Evolutionary conservation across 1,284 basidiomycete genomes (phyloP), one percentile per base, ranked within the genome.

Genomic region (Jaminaea rosea): DNA sequence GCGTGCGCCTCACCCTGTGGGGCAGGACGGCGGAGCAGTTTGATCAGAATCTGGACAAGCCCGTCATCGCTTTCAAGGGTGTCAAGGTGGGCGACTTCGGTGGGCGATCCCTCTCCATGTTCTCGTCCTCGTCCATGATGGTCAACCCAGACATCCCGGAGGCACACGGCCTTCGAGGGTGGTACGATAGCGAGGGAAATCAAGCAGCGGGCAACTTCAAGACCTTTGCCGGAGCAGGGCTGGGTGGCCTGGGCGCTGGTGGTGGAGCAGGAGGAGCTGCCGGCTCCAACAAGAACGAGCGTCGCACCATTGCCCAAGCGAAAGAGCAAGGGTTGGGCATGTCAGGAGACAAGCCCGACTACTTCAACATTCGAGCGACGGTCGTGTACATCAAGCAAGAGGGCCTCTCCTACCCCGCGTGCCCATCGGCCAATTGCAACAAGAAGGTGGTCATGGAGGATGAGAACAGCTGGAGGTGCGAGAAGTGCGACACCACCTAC

Each of bases 61-160:
- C 70, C 2, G 65, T 73, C 39, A 54, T 73, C 23, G 93, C 92
- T 2, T 90, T 94, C 81, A 96, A 94, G 77, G 87, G 89, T 21
- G 88, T 90, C 66, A 92, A 87, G 76, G 89, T 98, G 36, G 84
- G 89, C 36, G 93, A 97, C 65, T 99, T 88, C 74, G 87, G 87
- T 65, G 93, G 92, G 80, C 68, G 55, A 75, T 58, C 29, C 1
- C 79, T 97, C 41, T 89, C 87, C 23, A 82, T 83, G 23, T 87
- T 96, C 83, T 77, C 81, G 15, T 62, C 59, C 50, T 65, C 66
- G 26, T 63, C 68, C 17, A 71, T 73, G 67, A 49, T 59, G 29
- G 58, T 89, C 67, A 87, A 92, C 67, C 93, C 93, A 2, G 90
- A 96, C 61, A 87, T 92, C 24, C 80, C 83, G 24, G 88, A 93